Evolutionary conservation across 2,329 filamentous ascomycete genomes (phyloP), one percentile per base, ranked within the genome.

Genomic region (Aureobasidium vineae): DNA sequence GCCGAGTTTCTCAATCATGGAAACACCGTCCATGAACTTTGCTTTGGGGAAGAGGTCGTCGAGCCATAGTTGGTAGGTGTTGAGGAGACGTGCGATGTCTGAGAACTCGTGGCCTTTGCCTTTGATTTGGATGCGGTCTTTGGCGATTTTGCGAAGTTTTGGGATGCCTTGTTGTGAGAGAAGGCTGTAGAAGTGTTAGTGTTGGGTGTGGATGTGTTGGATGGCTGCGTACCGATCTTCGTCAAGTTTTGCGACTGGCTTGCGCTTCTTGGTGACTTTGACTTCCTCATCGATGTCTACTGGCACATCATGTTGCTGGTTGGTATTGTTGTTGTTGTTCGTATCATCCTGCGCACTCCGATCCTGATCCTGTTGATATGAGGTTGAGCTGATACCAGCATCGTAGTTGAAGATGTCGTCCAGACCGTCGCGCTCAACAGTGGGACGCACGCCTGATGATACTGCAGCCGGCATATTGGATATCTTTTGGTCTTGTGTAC

Each of bases 21-120:
- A 81, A 7, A 98, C 81, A 2, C 90, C 95, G 73, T 99, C 95
- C 56, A 90, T 85, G 73, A 99, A 99, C 73, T 92, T 94, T 5
- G 94, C 95, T 74, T 96, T 92, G 15, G 95, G 95, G 74, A 93
- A 99, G 15, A 99, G 82, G 74, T 97, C 92, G 77, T 99, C 94
- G 1, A 99, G 89, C 95, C 95, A 99, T 66, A 97, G 79, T 76
- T 98, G 95, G 75, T 98, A 99, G 75, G 96, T 91, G 28, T 90
- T 91, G 56, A 99, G 83, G 28, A 99, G 84, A 19, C 88, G 86
- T 0, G 88, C 85, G 13, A 92, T 86, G 75, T 99, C 95, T 21
- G 90, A 88, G 77, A 95, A 98, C 88, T 99, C 95, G 75, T 98
- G 91, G 0, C 93, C 94, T 77, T 96, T 98, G 59, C 95, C 95